These are phyloP conservation scores for Russula sp. DNA, from an alignment of 768 basidiomycete genomes.

Conservation along the genomic window DNA sequence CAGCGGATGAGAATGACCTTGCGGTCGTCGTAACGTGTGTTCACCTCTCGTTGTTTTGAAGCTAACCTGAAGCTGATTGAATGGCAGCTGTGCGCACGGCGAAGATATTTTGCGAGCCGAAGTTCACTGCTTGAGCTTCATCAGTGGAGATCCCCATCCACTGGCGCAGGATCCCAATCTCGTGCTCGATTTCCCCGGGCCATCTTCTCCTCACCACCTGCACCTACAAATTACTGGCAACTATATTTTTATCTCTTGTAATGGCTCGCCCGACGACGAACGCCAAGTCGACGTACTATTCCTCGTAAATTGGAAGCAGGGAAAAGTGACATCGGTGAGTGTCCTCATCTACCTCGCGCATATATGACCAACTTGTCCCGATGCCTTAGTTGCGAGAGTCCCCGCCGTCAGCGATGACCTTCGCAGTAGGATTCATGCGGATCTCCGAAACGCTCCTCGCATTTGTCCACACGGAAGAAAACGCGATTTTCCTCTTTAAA, in stretches of 20 bases:
- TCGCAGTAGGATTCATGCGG: background rate
- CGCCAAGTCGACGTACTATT: background rate
- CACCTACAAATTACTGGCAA: slow-evolving; percentile 5
- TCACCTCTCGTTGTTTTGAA: background rate
- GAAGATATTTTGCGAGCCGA: slow-evolving; percentile 6
- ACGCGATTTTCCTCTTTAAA: slow-evolving; percentile 5
- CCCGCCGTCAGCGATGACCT: slow-evolving; percentile 6
- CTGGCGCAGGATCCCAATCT: background rate
- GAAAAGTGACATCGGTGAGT: background rate
- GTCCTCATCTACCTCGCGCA: background rate
- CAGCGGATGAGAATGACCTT: slow-evolving; percentile 6
- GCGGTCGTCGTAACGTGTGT: slow-evolving; percentile 4
- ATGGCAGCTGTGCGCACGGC: slow-evolving; percentile 2
- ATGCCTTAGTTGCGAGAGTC: background rate
- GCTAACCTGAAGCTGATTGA: background rate
- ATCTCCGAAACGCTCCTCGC: slow-evolving; percentile 5
- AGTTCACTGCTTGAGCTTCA: slow-evolving; percentile 4
- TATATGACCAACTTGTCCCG: background rate
- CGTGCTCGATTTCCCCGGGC: slow-evolving; percentile 2
- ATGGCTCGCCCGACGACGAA: slow-evolving; percentile 1
- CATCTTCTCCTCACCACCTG: slow-evolving; percentile 9
- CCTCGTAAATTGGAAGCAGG: slow-evolving; percentile 9
- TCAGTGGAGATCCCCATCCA: slow-evolving; percentile 2
- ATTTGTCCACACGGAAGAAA: background rate
- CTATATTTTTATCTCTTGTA: slow-evolving; percentile 4